Conservation (phyloP, 306 rosid genomes). For the Begonia loranthoides region DNA sequence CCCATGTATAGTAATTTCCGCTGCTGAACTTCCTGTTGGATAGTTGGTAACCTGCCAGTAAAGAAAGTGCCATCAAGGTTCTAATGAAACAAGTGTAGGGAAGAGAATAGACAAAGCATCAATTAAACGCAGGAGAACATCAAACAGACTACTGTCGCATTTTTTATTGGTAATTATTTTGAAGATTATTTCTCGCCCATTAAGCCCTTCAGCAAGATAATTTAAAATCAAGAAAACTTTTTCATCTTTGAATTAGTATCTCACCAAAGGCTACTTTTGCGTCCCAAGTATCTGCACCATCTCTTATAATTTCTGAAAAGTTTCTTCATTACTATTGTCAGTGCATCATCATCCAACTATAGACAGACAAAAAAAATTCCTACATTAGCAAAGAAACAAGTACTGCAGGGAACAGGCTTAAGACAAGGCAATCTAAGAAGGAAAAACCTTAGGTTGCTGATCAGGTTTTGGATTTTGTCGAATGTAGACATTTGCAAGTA, state of each 20-base stretch:
- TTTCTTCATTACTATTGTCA: constrained; percentile 82
- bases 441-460: constrained; percentile 63
- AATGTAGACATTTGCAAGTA: constrained; percentile 86
- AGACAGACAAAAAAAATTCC: constrained; percentile 6
- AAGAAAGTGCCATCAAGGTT: background rate
- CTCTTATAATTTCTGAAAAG: constrained; percentile 83
- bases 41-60: constrained; percentile 73
- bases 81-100: constrained; percentile 3
- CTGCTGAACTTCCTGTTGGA: constrained; percentile 96
- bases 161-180: too few species aligned
- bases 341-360: constrained; percentile 77
- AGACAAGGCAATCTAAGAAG: constrained; percentile 9
- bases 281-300: constrained; percentile 92
- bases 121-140: background rate
- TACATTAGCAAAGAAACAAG: constrained; percentile 7
- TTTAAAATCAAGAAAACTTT: too few species aligned
- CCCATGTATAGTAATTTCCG: constrained; percentile 87
- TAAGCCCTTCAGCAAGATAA: too few species aligned
- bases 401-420: constrained; percentile 9
- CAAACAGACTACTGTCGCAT: too few species aligned
- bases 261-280: constrained; percentile 99
- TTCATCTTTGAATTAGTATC: constrained; percentile 12
- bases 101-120: background rate
- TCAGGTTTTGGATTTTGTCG: constrained; percentile 53
- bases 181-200: too few species aligned